Evolutionary conservation across 768 basidiomycete species (phyloP).

Genomic region (Trametes cingulata): DNA sequence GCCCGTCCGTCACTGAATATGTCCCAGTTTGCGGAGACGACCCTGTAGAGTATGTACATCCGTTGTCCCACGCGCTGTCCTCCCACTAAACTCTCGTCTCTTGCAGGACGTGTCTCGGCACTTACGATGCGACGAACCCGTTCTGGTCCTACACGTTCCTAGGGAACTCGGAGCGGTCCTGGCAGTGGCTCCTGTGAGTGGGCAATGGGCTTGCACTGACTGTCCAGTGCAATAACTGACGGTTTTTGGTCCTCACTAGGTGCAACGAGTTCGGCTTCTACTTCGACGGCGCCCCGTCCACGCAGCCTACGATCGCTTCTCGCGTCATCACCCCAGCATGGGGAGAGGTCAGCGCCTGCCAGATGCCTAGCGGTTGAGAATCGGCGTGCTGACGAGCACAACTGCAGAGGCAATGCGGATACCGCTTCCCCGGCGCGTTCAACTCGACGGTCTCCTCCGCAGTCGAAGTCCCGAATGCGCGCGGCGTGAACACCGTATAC

Average conservation of each 20-base stretch:
- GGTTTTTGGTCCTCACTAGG: constrained; percentile 37
- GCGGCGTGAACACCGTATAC: constrained; percentile 48
- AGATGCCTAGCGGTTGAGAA: not conserved
- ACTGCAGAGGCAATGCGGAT: constrained; percentile 61
- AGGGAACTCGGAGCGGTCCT: constrained; percentile 55
- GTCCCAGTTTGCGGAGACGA: constrained; percentile 50
- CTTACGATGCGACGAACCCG: constrained; percentile 36
- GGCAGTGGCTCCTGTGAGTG: constrained; percentile 61
- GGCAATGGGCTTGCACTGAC: too few relatives aligned
- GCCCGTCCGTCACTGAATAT: not conserved
- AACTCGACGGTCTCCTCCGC: constrained; percentile 27
- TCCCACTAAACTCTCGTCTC: too few relatives aligned
- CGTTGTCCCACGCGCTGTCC: not conserved
- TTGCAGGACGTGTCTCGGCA: constrained; percentile 38
- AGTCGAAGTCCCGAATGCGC: constrained; percentile 42
- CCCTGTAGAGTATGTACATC: constrained; percentile 45
- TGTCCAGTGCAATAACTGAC: not conserved
- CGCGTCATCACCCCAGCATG: constrained; percentile 52
- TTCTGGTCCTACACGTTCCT: constrained; percentile 55
- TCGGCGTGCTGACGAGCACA: not conserved
- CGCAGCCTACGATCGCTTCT: constrained; percentile 45
- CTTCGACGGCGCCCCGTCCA: constrained; percentile 36
- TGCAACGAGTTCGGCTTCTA: constrained; percentile 66
- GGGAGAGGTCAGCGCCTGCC: constrained; percentile 42
- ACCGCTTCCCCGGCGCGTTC: constrained; percentile 64